Evolutionary conservation across 768 basidiomycete species (phyloP), one percentile per base, ranked within the genome.

Genomic region (Tricholoma saponaceum): DNA sequence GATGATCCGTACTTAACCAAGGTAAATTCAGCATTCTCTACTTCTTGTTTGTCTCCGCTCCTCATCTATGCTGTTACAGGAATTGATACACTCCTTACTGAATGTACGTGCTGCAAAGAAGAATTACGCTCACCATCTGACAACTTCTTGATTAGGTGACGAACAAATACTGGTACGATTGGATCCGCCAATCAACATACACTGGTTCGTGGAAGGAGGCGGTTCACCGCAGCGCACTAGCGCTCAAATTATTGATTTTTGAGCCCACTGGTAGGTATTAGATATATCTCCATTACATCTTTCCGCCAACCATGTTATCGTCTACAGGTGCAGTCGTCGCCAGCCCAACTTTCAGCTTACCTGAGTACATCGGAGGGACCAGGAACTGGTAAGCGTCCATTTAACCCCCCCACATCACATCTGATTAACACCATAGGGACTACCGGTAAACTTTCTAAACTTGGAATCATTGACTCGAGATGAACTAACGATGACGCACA

Each of bases 121-220:
- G 23, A 18, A 32, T 49, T 25, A 20, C 9, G 16, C 20, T 53
- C 20, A 49, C 28, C 10, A 28, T 51, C 30, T 7, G 18, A 51
- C 8, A n/a, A 4, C 18, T 52, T 25, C 56, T 61, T 39, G 51
- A 12, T 18, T 51, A 22, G 23, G 68, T 83, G 4, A 97, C 95
- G 3, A 86, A 86, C 60, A 71, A 72, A 23, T 97, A 90, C 69
- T 98, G 95, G 95, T 85, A 85, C 60, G 74, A 83, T 20, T 98
- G 95, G 95, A 87, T 97, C 63, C 79, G 83, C n/a, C 82, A 83
- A 62, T 92, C 90, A 32, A 93, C 89, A 0, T 99, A 99, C 71
- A 81, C 81, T 13, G 97, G 96, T 0, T 83, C 92, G 14, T 99
- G 97, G 97, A 89, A 95, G 64, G 97, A 99, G 70, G 87, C 90